Conservation (phyloP, 352 stramenopile species). For the Phytophthora sp. region DNA sequence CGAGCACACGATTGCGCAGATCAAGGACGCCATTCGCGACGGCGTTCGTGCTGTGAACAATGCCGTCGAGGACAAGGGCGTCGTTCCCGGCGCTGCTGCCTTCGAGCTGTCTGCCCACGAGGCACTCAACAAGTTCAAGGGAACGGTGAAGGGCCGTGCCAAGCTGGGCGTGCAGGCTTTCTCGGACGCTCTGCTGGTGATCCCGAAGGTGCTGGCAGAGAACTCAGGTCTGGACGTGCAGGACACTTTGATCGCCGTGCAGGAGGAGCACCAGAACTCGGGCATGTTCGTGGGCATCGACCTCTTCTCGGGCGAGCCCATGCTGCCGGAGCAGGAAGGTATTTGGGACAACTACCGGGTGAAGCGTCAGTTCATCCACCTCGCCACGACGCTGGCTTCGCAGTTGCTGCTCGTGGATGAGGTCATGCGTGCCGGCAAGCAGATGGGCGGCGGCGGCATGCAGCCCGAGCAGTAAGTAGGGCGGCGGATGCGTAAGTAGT, state of each 20-base stretch:
- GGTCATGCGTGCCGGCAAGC: constrained; percentile 98
- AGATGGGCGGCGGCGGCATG: constrained; percentile 91
- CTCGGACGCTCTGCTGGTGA: constrained; percentile 96
- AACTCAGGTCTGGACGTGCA: constrained; percentile 91
- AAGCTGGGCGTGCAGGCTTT: constrained; percentile 99
- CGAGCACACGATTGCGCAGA: constrained; percentile 98
- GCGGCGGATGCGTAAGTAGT: constrained; percentile 38
- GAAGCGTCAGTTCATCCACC: constrained; percentile 98
- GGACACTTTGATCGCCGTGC: constrained; percentile 96
- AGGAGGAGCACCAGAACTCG: constrained; percentile 94
- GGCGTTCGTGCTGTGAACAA: constrained; percentile 98
- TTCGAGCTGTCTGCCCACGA: constrained; percentile 96
- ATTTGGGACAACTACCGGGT: constrained; percentile 99
- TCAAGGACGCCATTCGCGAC: constrained; percentile 99
- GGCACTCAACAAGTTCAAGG: constrained; percentile 87
- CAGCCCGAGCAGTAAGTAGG: constrained; percentile 68
- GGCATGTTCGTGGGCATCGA: constrained; percentile 95
- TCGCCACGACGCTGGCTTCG: constrained; percentile 97
- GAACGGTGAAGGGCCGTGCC: constrained; percentile 92
- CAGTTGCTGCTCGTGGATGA: constrained; percentile 99
- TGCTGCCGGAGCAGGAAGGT: constrained; percentile 96
- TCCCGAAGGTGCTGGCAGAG: constrained; percentile 97
- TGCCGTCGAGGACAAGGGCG: constrained; percentile 95
- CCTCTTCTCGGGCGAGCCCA: constrained; percentile 96
- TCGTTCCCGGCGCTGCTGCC: constrained; percentile 96